A percentile compares a stretch with the other conserved stretches of the same genome.
Evolutionary conservation across 2,329 filamentous ascomycete species (phyloP).

Genomic region (Chalaropsis ovoidea): DNA sequence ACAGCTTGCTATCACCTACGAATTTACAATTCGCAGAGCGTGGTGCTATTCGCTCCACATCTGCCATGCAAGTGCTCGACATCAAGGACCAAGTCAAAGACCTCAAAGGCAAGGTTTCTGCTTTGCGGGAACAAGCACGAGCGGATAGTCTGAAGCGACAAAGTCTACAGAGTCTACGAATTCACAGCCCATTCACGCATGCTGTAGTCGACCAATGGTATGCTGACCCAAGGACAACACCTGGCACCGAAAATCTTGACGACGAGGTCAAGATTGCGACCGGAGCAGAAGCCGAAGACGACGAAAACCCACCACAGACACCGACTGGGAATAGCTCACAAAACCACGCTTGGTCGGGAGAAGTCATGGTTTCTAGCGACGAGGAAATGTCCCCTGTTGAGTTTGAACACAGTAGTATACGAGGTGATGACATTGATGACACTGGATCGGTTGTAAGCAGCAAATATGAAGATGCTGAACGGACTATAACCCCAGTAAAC

Average conservation of each 20-base stretch:
- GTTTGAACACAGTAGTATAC: slow-evolving; percentile 6
- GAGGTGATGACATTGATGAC: slow-evolving; percentile 26
- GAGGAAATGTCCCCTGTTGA: slow-evolving; percentile 24
- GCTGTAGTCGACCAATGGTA: slow-evolving; percentile 49
- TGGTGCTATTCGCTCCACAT: slow-evolving; percentile 54
- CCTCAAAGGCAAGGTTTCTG: slow-evolving; percentile 75
- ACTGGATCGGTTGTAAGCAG: slow-evolving; percentile 30
- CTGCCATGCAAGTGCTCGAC: slow-evolving; percentile 60
- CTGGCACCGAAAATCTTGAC: slow-evolving; percentile 26
- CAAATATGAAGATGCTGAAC: slow-evolving; percentile 27
- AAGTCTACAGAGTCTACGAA: slow-evolving; percentile 65
- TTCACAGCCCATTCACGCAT: slow-evolving; percentile 69
- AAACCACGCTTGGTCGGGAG: slow-evolving; percentile 16
- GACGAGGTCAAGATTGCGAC: slow-evolving; percentile 15
- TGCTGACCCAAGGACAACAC: slow-evolving; percentile 30
- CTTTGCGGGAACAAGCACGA: slow-evolving; percentile 63
- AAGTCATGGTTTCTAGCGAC: slow-evolving; percentile 11
- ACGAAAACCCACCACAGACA: background rate
- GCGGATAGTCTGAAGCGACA: slow-evolving; percentile 68
- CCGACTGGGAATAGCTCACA: slow-evolving; percentile 10
- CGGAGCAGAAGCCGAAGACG: background rate
- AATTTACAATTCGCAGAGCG: slow-evolving; percentile 38
- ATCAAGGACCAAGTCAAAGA: slow-evolving; percentile 78
- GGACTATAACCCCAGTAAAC: slow-evolving; percentile 18
- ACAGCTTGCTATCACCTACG: slow-evolving; percentile 38